Evolutionary conservation across 176 grass and related monocot species (phyloP).

Genomic region (Juncus effusus): DNA sequence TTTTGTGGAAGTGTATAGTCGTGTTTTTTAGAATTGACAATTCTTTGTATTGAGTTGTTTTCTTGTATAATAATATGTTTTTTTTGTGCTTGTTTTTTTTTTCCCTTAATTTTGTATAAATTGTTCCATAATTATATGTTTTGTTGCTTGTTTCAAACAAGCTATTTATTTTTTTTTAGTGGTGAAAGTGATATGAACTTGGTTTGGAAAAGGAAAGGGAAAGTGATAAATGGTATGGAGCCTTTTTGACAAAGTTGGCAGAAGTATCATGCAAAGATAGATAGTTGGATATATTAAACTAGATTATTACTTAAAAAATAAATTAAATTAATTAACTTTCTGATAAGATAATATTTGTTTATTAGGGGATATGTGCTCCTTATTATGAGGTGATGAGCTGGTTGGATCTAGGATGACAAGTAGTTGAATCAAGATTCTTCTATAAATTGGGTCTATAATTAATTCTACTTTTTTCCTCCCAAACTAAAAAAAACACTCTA

Average conservation of each 20-base stretch:
- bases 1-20: conserved; percentile 25
- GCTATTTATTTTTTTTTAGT: no score
- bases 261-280: conserved; percentile 26
- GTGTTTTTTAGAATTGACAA: conserved; percentile 23
- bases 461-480: background rate
- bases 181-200: no score
- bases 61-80: background rate
- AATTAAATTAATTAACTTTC: no score
- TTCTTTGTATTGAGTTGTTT: conserved; percentile 26
- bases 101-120: conserved; percentile 18
- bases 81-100: conserved; percentile 11
- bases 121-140: background rate
- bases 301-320: no score
- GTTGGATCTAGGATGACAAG: conserved; percentile 4
- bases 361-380: conserved; percentile 15
- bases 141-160: background rate
- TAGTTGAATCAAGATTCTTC: conserved; percentile 18
- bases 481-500: conserved; percentile 2
- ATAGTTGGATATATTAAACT: no score
- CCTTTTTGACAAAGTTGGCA: conserved; percentile 26
- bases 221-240: conserved; percentile 6
- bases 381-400: conserved; percentile 21
- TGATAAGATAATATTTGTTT: background rate
- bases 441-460: conserved; percentile 1
- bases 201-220: conserved; percentile 6